Percentiles rank a stretch among this genome's conserved stretches.
Conservation (phyloP, 345 rosid species). For the Linum usitatissimum region DNA sequence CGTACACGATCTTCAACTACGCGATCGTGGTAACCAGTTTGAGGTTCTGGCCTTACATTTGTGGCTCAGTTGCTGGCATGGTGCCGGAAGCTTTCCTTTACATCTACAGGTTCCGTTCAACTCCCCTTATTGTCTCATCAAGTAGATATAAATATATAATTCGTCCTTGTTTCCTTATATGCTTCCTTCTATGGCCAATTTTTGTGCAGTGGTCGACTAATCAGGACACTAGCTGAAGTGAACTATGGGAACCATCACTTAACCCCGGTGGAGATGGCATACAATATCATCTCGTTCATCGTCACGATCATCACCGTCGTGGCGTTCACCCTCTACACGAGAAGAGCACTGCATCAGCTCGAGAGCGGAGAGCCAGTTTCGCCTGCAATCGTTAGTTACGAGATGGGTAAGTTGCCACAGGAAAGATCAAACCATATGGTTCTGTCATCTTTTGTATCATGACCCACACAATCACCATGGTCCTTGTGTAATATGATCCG, state of each 20-base stretch:
- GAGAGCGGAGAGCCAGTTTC: constrained; percentile 27
- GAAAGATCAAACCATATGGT: constrained; percentile 2
- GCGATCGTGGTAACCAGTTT: constrained; percentile 78
- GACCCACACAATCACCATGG: background rate
- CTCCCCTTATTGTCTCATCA: background rate
- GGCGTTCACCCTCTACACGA: constrained; percentile 62
- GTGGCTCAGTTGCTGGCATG: constrained; percentile 91
- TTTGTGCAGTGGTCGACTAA: constrained; percentile 60
- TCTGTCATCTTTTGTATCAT: background rate
- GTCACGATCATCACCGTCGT: constrained; percentile 49
- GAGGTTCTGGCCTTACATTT: constrained; percentile 84
- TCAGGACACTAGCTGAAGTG: constrained; percentile 63
- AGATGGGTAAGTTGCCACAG: constrained; percentile 41
- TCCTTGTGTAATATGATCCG: constrained; percentile 9
- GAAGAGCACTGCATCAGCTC: constrained; percentile 41
- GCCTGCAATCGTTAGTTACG: constrained; percentile 18
- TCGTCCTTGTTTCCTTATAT: background rate
- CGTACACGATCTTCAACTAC: constrained; percentile 93
- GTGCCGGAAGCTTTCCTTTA: constrained; percentile 93
- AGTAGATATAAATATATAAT: background rate
- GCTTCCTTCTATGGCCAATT: background rate
- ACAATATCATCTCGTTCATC: constrained; percentile 52
- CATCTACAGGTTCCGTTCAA: constrained; percentile 59
- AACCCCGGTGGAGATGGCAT: constrained; percentile 54
- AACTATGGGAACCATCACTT: constrained; percentile 47